Percentiles rank a stretch among this genome's conserved stretches.
Conservation (phyloP, 2,329 filamentous ascomycete species). For the Orbilia brochopaga region DNA sequence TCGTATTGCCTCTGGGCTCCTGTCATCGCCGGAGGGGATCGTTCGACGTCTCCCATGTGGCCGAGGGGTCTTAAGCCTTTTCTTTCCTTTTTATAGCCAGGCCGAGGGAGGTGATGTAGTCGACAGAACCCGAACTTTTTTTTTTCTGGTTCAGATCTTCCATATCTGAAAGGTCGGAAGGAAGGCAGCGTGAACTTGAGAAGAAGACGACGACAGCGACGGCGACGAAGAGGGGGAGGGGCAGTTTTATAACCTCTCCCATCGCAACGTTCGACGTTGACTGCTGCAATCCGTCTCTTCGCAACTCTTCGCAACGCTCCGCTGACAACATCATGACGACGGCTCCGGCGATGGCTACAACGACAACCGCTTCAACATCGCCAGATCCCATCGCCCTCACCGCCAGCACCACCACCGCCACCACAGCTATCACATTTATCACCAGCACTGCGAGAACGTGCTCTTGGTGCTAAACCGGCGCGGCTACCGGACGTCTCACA, state of each 20-base stretch:
- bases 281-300: background rate
- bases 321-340: background rate
- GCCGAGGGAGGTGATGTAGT: slow-evolving; percentile 4
- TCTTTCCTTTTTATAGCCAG: slow-evolving; percentile 35
- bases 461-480: slow-evolving; percentile 38
- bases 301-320: background rate
- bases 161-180: slow-evolving; percentile 42
- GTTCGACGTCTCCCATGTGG: slow-evolving; percentile 29
- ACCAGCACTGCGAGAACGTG: slow-evolving; percentile 15
- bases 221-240: slow-evolving; percentile 13
- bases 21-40: slow-evolving; percentile 10
- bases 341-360: background rate
- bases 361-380: background rate
- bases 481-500: slow-evolving; percentile 7
- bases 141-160: slow-evolving; percentile 10
- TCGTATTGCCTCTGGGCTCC: slow-evolving; percentile 10
- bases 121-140: background rate
- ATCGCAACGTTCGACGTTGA: background rate
- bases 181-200: slow-evolving; percentile 9
- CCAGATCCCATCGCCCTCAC: background rate
- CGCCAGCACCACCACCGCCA: background rate
- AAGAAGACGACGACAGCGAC: background rate
- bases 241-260: slow-evolving; percentile 7
- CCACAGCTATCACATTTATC: background rate
- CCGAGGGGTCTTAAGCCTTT: background rate